Percentiles rank a stretch among this genome's conserved stretches.
Evolutionary conservation across 2,329 filamentous ascomycete genomes (phyloP).

Genomic region (Chaetomiaceae sp.): DNA sequence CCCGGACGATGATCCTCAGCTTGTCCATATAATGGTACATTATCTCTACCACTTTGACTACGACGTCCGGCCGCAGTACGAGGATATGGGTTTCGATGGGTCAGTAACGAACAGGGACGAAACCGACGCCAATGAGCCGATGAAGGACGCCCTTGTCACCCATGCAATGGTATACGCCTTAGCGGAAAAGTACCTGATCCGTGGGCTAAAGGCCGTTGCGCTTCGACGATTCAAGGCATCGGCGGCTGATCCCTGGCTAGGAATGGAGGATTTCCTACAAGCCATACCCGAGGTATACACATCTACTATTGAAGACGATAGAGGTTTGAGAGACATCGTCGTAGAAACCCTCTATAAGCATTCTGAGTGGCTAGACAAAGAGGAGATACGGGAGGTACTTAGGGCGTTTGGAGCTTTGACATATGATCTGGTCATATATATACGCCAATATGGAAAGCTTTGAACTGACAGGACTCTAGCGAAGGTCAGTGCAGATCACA

Average conservation of each 20-base stretch:
- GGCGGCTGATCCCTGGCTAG: too few relatives aligned
- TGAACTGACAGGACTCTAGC: neutral
- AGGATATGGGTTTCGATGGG: neutral
- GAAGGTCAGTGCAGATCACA: too few relatives aligned
- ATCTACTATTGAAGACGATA: neutral
- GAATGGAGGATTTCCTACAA: neutral
- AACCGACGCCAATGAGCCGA: neutral
- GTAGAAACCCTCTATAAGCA: neutral
- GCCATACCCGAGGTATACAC: neutral
- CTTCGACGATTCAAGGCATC: conserved; percentile 12
- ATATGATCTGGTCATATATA: neutral
- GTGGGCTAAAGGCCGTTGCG: conserved; percentile 9
- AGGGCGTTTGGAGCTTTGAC: neutral
- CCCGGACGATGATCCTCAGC: conserved; percentile 12
- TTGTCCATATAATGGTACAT: conserved; percentile 15
- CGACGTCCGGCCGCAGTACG: conserved; percentile 5
- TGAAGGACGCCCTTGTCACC: conserved; percentile 1
- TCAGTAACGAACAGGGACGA: conserved; percentile 1
- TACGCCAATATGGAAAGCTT: neutral
- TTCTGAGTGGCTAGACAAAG: neutral
- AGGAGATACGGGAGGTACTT: neutral
- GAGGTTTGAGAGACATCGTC: neutral
- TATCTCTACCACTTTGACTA: conserved; percentile 16
- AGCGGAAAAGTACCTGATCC: conserved; percentile 11
- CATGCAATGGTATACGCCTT: conserved; percentile 10